Base-by-base conservation (phyloP, 768 basidiomycete genomes). In the Austroboletus festivus region DNA sequence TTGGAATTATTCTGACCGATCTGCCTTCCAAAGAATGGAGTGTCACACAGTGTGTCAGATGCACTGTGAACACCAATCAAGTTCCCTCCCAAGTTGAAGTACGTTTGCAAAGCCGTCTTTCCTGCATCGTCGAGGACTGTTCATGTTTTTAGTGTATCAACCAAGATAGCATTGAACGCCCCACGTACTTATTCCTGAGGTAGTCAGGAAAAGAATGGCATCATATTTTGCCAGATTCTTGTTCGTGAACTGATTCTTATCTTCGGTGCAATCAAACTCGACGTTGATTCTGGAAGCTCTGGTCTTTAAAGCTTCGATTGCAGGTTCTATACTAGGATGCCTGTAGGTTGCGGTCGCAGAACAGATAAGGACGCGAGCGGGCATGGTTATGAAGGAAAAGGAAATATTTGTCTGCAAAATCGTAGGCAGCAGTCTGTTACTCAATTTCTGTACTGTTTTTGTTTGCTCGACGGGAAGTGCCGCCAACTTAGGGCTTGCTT, bases 321-420 rank as follows among this genome's bases (percentile, higher is more conserved):
- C n/a, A 1, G 80, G 78, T 0, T 86, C 86, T 47, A 89, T 89
- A 3, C 82, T 85, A 51, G 86, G 86, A 57, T 90, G 88, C 48
- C 85, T 71, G 63, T 77, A 90, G 5, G 74, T 77, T 7, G 65
- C 60, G 1, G 84, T 88, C 2, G 77, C 77, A 19, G 83, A 80
- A 55, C 81, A 86, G 16, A 82, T 76, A 30, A 86, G 71, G 9
- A 87, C 59, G 40, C 64, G 63, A 19, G 66, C 48, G 18, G 67
- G 46, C 65, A 67, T 68, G 18, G 35, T 51, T 4, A 5, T 7
- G 35, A 22, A 9, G 23, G 12, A 21, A 1, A 22, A n/a, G n/a
- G n/a, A n/a, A n/a, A n/a, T n/a, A n/a, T n/a, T n/a, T n/a, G n/a
- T n/a, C n/a, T 50, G 44, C 50, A 49, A n/a, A n/a, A n/a, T n/a